Percentiles rank a stretch among this genome's conserved stretches.
These are phyloP conservation scores for Candida montana DNA, from an alignment of 805 yeast species.

Conservation along the genomic window DNA sequence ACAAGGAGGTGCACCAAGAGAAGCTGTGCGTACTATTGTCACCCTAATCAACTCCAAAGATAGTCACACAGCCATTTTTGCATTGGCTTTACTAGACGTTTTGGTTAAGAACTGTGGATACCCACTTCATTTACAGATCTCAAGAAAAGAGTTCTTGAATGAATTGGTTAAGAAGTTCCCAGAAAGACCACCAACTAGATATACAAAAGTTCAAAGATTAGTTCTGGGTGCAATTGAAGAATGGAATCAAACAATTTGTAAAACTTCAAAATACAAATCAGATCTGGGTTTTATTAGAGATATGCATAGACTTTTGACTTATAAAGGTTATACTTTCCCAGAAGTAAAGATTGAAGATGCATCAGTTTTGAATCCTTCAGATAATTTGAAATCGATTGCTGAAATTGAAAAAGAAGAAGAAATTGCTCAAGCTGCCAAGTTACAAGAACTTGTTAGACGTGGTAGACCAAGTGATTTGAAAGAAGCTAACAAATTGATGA, in stretches of 20 bases:
- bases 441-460: conserved; percentile 91
- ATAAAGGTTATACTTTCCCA: conserved; percentile 92
- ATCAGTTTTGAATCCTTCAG: conserved; percentile 88
- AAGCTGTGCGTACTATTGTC: conserved; percentile 84
- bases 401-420: conserved; percentile 92
- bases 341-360: conserved; percentile 86
- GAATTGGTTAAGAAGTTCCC: conserved; percentile 92
- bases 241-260: conserved; percentile 94
- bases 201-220: conserved; percentile 76
- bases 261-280: conserved; percentile 82
- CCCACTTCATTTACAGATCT: conserved; percentile 91
- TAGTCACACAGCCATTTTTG: conserved; percentile 79
- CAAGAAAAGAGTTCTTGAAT: conserved; percentile 90
- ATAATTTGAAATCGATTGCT: conserved; percentile 77
- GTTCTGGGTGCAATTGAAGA: conserved; percentile 90
- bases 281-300: conserved; percentile 90
- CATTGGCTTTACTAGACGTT: conserved; percentile 77
- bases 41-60: conserved; percentile 77
- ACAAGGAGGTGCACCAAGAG: conserved; percentile 80
- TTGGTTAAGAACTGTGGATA: conserved; percentile 97
- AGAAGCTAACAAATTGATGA: conserved; percentile 96
- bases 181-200: conserved; percentile 85
- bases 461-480: conserved; percentile 93
- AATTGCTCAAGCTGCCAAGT: conserved; percentile 87
- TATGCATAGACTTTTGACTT: conserved; percentile 86